Base-by-base conservation (phyloP, 371 early-diverging fungal species). In the Mycotypha africana region DNA sequence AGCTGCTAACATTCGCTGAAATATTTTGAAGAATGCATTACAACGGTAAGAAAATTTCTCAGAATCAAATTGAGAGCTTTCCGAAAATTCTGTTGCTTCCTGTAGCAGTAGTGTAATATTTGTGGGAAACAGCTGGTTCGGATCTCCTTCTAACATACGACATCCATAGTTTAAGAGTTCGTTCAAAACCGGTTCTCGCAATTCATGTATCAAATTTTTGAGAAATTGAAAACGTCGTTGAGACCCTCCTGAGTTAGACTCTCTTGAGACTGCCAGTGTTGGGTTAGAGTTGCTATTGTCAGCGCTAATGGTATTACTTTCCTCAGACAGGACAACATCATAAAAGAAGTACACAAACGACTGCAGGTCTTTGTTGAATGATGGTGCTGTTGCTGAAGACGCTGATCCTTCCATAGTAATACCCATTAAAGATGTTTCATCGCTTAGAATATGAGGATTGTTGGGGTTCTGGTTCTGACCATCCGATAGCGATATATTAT, bases 311-410 rank as follows among this genome's bases (percentile, higher is more conserved):
- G n/a, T n/a, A n/a, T n/a, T n/a, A n/a, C n/a, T n/a, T n/a, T n/a
- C n/a, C 6, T 70, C 61, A 4, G 74, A 62, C 11, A 81, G 57
- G 26, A 75, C 74, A 16, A 75, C 67, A 38, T 76, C 67, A 34
- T 75, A 81, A 39, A 76, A 76, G 38, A 74, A 74, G 8, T 63
- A 61, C 0, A 81, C 78, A 65, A 81, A 67, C 15, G 60, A 58
- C 15, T 73, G 72, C 16, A 81, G 52, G 3, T 70, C 66, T 34
- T 66, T 62, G 38, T 65, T 63, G 7, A 32, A 30, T 28, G 28
- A 28, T 28, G 11, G 28, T 8, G 28, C 11, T 11, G 28, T 8
- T n/a, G n/a, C n/a, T 12, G 42, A 25, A 15, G 44, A 34, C 23
- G 45, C 26, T 10, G 57, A 47, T 19, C 28, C 47, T 24, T 49